A percentile compares a stretch with the other conserved stretches of the same genome.
Evolutionary conservation across 2,329 filamentous ascomycete genomes (phyloP).

Genomic region (Fusarium piperis): DNA sequence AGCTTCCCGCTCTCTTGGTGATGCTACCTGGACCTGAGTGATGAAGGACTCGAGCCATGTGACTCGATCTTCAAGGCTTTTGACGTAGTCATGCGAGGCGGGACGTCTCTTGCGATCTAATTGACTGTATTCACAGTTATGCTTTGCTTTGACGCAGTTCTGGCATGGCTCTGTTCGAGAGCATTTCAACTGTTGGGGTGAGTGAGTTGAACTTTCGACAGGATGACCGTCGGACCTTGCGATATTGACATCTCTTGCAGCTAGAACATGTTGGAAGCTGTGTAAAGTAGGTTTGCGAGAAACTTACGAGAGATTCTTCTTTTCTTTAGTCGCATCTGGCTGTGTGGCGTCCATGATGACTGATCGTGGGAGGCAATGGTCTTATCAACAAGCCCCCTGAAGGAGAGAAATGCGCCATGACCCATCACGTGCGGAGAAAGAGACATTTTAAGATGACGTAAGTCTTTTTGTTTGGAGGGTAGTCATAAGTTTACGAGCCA

Average conservation of each 20-base stretch:
- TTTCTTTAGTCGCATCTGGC: background rate
- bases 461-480: background rate
- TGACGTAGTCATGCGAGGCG: constrained; percentile 34
- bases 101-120: constrained; percentile 18
- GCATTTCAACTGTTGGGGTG: constrained; percentile 4
- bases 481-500: background rate
- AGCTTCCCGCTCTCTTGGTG: constrained; percentile 8
- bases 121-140: constrained; percentile 13
- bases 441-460: background rate
- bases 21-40: constrained; percentile 6
- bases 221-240: constrained; percentile 1
- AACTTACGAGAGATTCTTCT: constrained; percentile 5
- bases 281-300: too few species aligned
- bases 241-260: constrained; percentile 19
- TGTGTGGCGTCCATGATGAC: background rate
- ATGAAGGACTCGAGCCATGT: constrained; percentile 31
- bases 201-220: background rate
- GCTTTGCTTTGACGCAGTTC: constrained; percentile 7
- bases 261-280: background rate
- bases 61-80: constrained; percentile 31
- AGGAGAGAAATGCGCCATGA: background rate
- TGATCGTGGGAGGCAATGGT: background rate
- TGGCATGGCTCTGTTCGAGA: constrained; percentile 22
- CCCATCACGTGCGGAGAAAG: background rate
- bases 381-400: background rate